A percentile compares a stretch with the other conserved stretches of the same genome.
These are phyloP conservation scores for Calonectria pseudoturangicola DNA, from an alignment of 2,329 filamentous ascomycete species.

Conservation along the genomic window DNA sequence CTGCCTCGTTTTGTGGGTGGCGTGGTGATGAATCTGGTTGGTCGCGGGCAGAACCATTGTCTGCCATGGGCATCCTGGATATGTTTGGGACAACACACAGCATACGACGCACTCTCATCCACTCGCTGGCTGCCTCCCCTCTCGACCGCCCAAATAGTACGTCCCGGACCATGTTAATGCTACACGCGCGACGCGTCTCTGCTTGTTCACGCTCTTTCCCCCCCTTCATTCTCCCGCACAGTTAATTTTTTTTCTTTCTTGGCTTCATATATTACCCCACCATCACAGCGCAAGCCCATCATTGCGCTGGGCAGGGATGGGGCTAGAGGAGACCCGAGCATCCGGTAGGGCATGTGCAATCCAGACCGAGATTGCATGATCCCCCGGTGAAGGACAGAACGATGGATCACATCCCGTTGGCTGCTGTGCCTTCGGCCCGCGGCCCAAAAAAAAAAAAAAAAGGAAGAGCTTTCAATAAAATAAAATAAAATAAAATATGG, in stretches of 20 bases:
- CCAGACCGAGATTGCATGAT: conserved; percentile 25
- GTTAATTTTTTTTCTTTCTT: conserved; percentile 14
- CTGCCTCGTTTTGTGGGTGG: conserved; percentile 46
- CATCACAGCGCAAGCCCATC: conserved; percentile 24
- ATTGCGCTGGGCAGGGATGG: conserved; percentile 35
- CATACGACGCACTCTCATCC: conserved; percentile 35
- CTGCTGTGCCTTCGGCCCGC: background rate
- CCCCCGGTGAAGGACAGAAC: conserved; percentile 25
- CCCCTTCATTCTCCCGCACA: background rate
- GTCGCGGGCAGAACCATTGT: conserved; percentile 27
- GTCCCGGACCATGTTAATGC: conserved; percentile 43
- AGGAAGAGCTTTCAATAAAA: background rate
- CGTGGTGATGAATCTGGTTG: conserved; percentile 29
- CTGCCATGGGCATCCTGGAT: conserved; percentile 32
- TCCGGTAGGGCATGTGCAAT: conserved; percentile 33
- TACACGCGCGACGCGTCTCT: conserved; percentile 32
- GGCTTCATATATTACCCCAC: conserved; percentile 36
- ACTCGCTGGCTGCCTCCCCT: conserved; percentile 40
- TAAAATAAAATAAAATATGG: background rate
- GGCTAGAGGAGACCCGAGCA: conserved; percentile 28
- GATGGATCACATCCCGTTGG: conserved; percentile 32
- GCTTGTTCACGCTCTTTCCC: conserved; percentile 4
- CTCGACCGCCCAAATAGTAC: conserved; percentile 31
- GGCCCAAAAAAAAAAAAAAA: background rate
- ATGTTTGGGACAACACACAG: conserved; percentile 35